Evolutionary conservation across 2,329 filamentous ascomycete species (phyloP).

Genomic region (Botrytis galanthina): DNA sequence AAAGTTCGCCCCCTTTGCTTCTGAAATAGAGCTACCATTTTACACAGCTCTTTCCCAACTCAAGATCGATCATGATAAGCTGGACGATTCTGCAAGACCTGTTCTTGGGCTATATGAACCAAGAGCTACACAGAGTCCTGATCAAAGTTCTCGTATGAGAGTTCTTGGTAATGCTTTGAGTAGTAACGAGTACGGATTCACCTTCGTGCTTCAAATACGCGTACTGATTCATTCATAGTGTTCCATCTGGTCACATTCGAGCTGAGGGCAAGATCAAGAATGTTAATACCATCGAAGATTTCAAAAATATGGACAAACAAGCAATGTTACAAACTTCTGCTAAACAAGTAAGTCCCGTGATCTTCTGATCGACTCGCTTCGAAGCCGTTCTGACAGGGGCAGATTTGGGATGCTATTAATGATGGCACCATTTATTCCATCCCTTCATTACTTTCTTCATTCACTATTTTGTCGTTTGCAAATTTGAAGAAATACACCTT

Average conservation of each 20-base stretch:
- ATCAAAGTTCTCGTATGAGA: conserved; percentile 83
- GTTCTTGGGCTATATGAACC: conserved; percentile 89
- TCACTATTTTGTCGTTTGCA: conserved; percentile 85
- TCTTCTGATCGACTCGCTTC: neutral
- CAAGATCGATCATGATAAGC: conserved; percentile 96
- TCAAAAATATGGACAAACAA: conserved; percentile 77
- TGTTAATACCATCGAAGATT: conserved; percentile 93
- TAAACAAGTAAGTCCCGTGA: conserved; percentile 59
- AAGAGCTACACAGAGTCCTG: conserved; percentile 65
- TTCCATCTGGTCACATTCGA: conserved; percentile 69
- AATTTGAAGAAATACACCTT: conserved; percentile 98
- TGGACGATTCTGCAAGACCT: conserved; percentile 86
- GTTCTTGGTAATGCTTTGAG: conserved; percentile 84
- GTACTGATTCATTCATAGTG: conserved; percentile 46
- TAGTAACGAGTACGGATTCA: conserved; percentile 67
- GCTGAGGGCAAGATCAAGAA: conserved; percentile 95
- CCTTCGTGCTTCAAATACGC: neutral
- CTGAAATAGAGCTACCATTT: conserved; percentile 93
- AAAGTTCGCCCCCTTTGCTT: conserved; percentile 85
- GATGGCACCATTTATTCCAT: conserved; percentile 96
- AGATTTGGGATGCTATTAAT: conserved; percentile 97
- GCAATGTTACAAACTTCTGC: conserved; percentile 76
- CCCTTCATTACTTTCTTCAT: conserved; percentile 85
- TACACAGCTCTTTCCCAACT: conserved; percentile 88
- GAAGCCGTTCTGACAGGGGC: conserved; percentile 11